Base-by-base conservation (phyloP, 2,329 filamentous ascomycete species). In the Aspergillus quadricinctus region DNA sequence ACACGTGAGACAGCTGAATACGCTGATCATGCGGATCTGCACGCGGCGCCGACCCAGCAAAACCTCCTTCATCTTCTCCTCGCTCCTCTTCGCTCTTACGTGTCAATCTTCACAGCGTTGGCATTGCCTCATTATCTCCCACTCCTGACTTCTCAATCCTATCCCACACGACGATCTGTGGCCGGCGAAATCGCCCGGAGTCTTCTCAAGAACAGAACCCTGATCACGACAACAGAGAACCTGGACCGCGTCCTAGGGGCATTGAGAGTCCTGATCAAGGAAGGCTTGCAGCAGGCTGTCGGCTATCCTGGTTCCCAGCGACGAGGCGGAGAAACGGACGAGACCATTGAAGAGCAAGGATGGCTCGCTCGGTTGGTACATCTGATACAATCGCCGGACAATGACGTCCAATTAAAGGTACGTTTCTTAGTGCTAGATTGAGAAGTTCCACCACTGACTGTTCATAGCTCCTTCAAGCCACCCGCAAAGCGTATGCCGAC, bases 321-420 rank as follows among this genome's bases (percentile, higher is more conserved):
- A 68, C 82, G 90, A 61, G 86, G 91, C 59, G 79, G 83, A 49
- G 95, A 99, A 78, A 97, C 94, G 0, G 94, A 99, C 60, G 95
- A 99, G 77, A 97, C 93, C 0, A 86, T 97, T 68, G 93, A 99
- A 75, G 94, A 99, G 76, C 94, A 99, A 79, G 94, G 94, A 52
- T 97, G 92, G 92, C 81, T 99, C 53, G 94, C 94, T 37, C 84
- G 94, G 65, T 88, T 99, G 69, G 86, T 97, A 19, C 94, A 99
- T 75, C 80, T 97, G 55, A 84, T 99, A 52, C 82, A 90, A 56
- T 89, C 86, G 48, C 81, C 90, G 37, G 85, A 95, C 70, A 97
- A 97, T 68, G 91, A 96, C 66, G 95, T 88, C 0, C 94, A 99
- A 71, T 94, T 96, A 77, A 91, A 91, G 74, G 81, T 81, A 73